Evolutionary conservation across 768 basidiomycete species (phyloP).

Genomic region (Leccinum broughii): DNA sequence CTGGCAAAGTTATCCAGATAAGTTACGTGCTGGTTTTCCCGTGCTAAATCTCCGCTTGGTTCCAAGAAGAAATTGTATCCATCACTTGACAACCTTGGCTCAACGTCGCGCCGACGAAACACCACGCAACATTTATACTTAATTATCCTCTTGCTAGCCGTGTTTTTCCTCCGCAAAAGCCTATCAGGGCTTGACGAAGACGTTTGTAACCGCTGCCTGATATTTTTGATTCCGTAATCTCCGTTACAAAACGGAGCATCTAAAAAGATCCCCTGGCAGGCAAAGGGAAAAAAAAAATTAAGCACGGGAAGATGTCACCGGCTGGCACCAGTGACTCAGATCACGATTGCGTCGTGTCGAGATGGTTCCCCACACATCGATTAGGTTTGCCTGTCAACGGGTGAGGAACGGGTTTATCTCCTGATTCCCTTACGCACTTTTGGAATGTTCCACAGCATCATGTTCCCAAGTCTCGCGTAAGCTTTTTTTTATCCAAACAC

Average conservation of each 20-base stretch:
- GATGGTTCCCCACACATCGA: conserved; percentile 14
- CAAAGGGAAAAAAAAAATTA: conserved; percentile 15
- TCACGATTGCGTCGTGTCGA: conserved; percentile 7
- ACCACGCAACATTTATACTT: conserved; percentile 4
- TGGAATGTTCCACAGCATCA: conserved; percentile 4
- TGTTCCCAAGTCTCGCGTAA: conserved; percentile 9
- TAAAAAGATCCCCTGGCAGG: neutral
- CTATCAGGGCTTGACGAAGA: conserved; percentile 32
- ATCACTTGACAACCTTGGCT: conserved; percentile 2
- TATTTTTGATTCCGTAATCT: conserved; percentile 35
- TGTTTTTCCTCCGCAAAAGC: conserved; percentile 33
- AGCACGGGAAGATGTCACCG: conserved; percentile 12
- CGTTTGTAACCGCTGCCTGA: conserved; percentile 27
- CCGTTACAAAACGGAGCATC: conserved; percentile 23
- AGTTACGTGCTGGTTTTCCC: conserved; percentile 24
- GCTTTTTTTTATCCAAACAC: neutral
- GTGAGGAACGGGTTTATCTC: conserved; percentile 2
- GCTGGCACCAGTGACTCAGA: neutral
- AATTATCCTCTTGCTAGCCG: conserved; percentile 22
- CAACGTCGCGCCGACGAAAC: conserved; percentile 1
- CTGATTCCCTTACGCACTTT: conserved; percentile 6
- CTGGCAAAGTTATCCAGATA: conserved; percentile 12
- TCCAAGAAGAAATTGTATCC: neutral
- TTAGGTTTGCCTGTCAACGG: conserved; percentile 10
- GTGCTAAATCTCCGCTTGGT: conserved; percentile 8